These are phyloP conservation scores for Letharia lupina DNA, from an alignment of 495 filamentous ascomycete genomes.

Conservation along the genomic window DNA sequence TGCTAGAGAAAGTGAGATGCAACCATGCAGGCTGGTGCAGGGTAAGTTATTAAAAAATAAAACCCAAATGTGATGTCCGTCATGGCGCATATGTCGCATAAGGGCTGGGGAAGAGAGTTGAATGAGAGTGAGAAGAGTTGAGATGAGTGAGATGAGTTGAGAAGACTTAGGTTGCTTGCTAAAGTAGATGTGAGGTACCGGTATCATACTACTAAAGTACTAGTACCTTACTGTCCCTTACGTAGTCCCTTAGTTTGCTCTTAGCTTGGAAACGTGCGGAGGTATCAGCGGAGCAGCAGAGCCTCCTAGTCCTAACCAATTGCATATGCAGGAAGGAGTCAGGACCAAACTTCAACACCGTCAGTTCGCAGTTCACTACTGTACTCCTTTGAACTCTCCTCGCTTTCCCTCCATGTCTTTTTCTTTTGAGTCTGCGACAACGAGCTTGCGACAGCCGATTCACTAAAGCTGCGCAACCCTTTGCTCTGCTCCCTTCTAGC, in stretches of 20 bases:
- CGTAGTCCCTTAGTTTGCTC: background rate
- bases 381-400: background rate
- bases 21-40: too few relatives aligned
- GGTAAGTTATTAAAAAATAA: background rate
- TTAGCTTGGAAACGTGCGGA: background rate
- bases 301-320: background rate
- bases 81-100: slow-evolving; percentile 1
- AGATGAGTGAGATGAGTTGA: too few relatives aligned
- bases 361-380: background rate
- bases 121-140: too few relatives aligned
- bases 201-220: too few relatives aligned
- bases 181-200: too few relatives aligned
- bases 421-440: background rate
- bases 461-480: background rate
- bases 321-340: too few relatives aligned
- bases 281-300: background rate
- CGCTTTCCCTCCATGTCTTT: background rate
- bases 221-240: too few relatives aligned
- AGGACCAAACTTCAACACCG: background rate
- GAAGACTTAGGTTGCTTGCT: too few relatives aligned
- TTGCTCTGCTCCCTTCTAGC: background rate
- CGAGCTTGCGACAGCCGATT: background rate
- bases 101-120: background rate
- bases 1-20: background rate
- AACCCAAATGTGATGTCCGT: background rate